These are phyloP conservation scores for Leishmania amazonensis DNA, from an alignment of 208 protist species.

Conservation along the genomic window DNA sequence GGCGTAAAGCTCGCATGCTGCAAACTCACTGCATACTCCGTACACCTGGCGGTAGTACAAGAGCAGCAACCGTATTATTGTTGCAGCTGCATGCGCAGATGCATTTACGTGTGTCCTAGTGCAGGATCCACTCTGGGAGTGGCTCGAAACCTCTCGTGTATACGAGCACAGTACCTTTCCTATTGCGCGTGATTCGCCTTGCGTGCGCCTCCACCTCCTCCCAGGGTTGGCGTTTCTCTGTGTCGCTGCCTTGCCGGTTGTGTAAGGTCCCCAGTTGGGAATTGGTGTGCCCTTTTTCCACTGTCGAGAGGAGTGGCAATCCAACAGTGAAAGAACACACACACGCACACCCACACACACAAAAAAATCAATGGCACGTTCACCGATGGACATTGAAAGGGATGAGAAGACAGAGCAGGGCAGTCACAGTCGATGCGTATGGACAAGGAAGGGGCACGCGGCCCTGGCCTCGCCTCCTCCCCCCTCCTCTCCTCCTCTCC, in stretches of 20 bases:
- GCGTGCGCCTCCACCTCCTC: not conserved
- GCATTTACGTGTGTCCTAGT: not conserved
- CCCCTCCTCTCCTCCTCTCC: not conserved
- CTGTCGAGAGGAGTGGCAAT: not conserved
- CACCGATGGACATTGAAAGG: not conserved
- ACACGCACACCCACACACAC: not conserved
- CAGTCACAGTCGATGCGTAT: not conserved
- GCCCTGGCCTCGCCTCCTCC: not conserved
- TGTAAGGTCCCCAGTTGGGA: not conserved
- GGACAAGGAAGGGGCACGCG: not conserved
- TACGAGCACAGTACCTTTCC: not conserved
- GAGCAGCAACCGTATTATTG: not conserved
- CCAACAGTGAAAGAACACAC: not conserved
- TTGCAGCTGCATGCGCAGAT: not conserved
- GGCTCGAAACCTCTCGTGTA: not conserved
- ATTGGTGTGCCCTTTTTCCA: not conserved
- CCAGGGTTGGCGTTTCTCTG: not conserved
- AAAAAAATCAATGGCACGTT: not conserved
- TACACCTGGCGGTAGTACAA: not conserved
- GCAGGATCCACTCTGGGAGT: not conserved
- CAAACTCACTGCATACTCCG: not conserved
- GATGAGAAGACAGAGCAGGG: not conserved
- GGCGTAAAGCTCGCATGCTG: not conserved
- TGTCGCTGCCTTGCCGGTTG: not conserved
- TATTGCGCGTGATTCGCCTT: not conserved